These are phyloP conservation scores for Heliosperma pusillum DNA, from an alignment of 148 eudicot genomes.

Conservation along the genomic window DNA sequence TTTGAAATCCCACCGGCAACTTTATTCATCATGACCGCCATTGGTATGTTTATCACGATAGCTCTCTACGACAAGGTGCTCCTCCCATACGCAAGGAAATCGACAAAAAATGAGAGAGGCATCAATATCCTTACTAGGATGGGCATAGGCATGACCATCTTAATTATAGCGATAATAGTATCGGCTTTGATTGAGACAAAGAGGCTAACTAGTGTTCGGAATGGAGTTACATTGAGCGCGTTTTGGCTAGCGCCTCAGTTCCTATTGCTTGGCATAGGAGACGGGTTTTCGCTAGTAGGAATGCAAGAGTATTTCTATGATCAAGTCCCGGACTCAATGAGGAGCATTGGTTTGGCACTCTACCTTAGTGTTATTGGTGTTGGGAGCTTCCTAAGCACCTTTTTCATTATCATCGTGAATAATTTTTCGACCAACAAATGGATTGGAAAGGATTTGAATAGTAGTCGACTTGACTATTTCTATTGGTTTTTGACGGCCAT, in stretches of 20 bases:
- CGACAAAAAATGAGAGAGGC: slow-evolving; percentile 50
- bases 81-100: slow-evolving; percentile 38
- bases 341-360: too few relatives aligned
- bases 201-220: slow-evolving; percentile 24
- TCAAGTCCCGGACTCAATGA: too few relatives aligned
- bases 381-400: slow-evolving; percentile 43
- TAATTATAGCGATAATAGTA: slow-evolving; percentile 27
- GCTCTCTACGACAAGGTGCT: slow-evolving; percentile 43
- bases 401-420: slow-evolving; percentile 39
- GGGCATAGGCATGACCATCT: slow-evolving; percentile 55
- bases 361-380: too few relatives aligned
- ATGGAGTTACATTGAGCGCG: too few relatives aligned
- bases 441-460: slow-evolving; percentile 46
- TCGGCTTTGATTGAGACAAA: slow-evolving; percentile 48
- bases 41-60: slow-evolving; percentile 36
- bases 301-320: too few relatives aligned
- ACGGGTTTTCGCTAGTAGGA: too few relatives aligned
- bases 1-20: too few relatives aligned
- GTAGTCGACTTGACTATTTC: slow-evolving; percentile 40
- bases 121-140: slow-evolving; percentile 45
- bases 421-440: slow-evolving; percentile 37
- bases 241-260: too few relatives aligned
- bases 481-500: slow-evolving; percentile 41
- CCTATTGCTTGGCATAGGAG: too few relatives aligned
- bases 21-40: too few relatives aligned